Evolutionary conservation across 2,329 filamentous ascomycete genomes (phyloP).

Genomic region (Trichoderma koningii): DNA sequence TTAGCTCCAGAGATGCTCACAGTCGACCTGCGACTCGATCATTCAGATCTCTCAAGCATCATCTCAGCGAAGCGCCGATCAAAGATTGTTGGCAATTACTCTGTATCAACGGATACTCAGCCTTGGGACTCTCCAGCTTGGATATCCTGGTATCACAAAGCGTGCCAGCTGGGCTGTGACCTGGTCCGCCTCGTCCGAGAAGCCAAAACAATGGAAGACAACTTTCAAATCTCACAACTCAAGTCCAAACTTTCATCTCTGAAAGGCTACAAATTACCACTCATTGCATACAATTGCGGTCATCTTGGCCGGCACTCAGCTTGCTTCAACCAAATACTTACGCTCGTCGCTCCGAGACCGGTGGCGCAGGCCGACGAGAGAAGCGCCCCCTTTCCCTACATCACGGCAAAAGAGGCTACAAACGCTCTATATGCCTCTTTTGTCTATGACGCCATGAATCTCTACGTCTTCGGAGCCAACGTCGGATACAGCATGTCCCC

Average conservation of each 20-base stretch:
- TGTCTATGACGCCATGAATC: constrained; percentile 18
- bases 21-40: constrained; percentile 7
- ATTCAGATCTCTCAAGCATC: neutral
- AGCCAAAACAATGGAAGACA: constrained; percentile 14
- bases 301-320: constrained; percentile 12
- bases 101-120: constrained; percentile 11
- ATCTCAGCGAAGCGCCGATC: constrained; percentile 14
- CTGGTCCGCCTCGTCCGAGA: constrained; percentile 8
- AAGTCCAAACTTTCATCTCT: constrained; percentile 10
- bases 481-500: constrained; percentile 24
- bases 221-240: constrained; percentile 5
- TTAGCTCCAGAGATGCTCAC: constrained; percentile 19
- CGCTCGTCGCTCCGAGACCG: constrained; percentile 5
- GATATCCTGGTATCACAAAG: constrained; percentile 22
- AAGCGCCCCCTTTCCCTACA: constrained; percentile 3
- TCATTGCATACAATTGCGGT: constrained; percentile 13
- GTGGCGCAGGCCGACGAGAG: neutral
- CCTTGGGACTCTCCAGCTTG: constrained; percentile 15
- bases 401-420: constrained; percentile 19
- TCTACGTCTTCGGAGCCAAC: constrained; percentile 20
- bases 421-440: constrained; percentile 20
- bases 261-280: neutral
- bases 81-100: constrained; percentile 19
- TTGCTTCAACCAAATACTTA: constrained; percentile 18
- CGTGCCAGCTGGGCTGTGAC: constrained; percentile 13